Conservation (phyloP, 2,329 filamentous ascomycete genomes). For the Epichloe sibirici region DNA sequence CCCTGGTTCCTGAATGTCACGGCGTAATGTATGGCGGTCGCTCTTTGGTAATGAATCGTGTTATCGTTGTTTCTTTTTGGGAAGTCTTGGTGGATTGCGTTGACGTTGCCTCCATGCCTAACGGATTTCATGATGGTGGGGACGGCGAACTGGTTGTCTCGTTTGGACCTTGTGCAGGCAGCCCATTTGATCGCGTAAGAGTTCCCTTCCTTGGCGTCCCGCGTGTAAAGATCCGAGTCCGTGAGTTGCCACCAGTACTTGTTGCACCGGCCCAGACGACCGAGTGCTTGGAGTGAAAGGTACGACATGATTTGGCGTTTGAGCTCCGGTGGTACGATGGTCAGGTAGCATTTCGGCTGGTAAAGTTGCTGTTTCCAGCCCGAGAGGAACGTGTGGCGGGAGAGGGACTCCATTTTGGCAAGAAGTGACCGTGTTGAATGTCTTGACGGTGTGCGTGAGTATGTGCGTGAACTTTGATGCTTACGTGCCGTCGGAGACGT, state of each 20-base stretch:
- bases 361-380: not conserved
- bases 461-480: not conserved
- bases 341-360: not conserved
- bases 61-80: not conserved
- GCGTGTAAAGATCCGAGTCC: not conserved
- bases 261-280: not conserved
- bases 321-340: not conserved
- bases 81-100: not conserved
- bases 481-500: not conserved
- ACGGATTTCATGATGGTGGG: not conserved
- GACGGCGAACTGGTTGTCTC: not conserved
- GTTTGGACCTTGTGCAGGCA: not conserved
- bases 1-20: not conserved
- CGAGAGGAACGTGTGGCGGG: not conserved
- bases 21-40: slow-evolving; percentile 3
- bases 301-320: not conserved
- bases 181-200: slow-evolving; percentile 3
- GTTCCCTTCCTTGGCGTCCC: not conserved
- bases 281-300: not conserved
- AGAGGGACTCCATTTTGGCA: slow-evolving; percentile 26
- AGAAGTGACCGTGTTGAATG: not conserved
- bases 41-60: not conserved
- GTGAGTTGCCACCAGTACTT: not conserved
- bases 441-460: no score
- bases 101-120: not conserved